Base-by-base conservation (phyloP, 208 protist genomes). In the Trypanosoma scelopori region DNA sequence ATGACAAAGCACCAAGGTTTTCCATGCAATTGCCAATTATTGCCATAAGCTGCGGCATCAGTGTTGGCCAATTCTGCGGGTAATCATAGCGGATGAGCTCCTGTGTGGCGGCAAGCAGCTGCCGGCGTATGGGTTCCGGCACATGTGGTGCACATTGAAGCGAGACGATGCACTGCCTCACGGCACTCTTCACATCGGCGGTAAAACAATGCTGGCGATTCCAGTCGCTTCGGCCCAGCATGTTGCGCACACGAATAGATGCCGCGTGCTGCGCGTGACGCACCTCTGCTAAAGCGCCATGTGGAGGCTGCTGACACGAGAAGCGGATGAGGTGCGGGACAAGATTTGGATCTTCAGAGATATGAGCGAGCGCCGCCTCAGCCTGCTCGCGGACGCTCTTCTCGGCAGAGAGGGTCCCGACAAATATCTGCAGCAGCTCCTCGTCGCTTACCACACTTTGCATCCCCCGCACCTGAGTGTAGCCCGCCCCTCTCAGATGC, bases 71-170 rank as follows among this genome's bases (percentile, higher is more conserved):
- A 25, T 61, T 65, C 11, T 74, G 35, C 4, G 85, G 84, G 52
- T 82, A 95, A 71, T 95, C 90, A 57, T 89, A 85, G 15, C 37
- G 46, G 48, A 93, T 79, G 32, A 95, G 50, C n/a, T 90, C 79
- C 27, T 69, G 74, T 35, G 77, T 84, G 2, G 90, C 67, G 27
- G 77, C 75, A 27, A 92, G 77, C 57, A 95, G 65, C 75, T 93
- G 86, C 0, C 85, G 82, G 2, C 90, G 87, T 27, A 95, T 69
- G 1, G 49, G 61, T 64, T 92, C 87, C 13, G 71, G 63, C 13
- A 95, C 82, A 61, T 90, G 82, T 20, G 82, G 72, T 18, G 68
- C 68, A 43, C 87, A 92, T 58, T 90, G 85, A 22, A 81, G 47
- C 9, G 85, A 71, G 47, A 95, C 76, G 35, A 95, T 64, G 13